Conservation (phyloP, 1,284 basidiomycete species). For the Malassezia pachydermatis region DNA sequence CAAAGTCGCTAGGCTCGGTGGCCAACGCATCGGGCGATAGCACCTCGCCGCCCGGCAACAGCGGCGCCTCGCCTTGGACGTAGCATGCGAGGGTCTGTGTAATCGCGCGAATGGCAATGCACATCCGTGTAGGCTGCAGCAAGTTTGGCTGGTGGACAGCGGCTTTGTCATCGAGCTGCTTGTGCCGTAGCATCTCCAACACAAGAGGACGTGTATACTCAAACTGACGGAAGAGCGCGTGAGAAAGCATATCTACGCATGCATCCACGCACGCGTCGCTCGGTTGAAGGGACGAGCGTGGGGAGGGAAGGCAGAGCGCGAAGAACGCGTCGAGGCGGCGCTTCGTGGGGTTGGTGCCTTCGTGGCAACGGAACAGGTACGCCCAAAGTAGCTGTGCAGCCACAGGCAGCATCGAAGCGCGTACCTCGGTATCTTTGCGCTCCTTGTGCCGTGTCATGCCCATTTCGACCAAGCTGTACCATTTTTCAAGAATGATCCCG, state of each 20-base stretch:
- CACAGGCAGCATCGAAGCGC: conserved; percentile 69
- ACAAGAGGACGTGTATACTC: conserved; percentile 76
- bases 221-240: conserved; percentile 70
- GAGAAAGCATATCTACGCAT: conserved; percentile 70
- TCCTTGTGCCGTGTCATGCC: conserved; percentile 66
- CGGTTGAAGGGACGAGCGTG: conserved; percentile 58
- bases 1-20: conserved; percentile 56
- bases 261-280: conserved; percentile 67
- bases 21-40: conserved; percentile 53
- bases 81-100: conserved; percentile 63
- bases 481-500: conserved; percentile 71
- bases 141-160: conserved; percentile 34
- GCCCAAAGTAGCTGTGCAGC: conserved; percentile 80
- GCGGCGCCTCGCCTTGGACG: conserved; percentile 59
- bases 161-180: not conserved
- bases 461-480: conserved; percentile 53
- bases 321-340: conserved; percentile 68
- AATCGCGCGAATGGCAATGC: conserved; percentile 67
- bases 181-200: conserved; percentile 50
- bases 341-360: conserved; percentile 66
- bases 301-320: conserved; percentile 68
- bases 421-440: conserved; percentile 58
- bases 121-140: conserved; percentile 52
- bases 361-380: conserved; percentile 83
- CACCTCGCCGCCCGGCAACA: conserved; percentile 57